Evolutionary conservation across 306 rosid species (phyloP).

Genomic region (Vicia sativa): DNA sequence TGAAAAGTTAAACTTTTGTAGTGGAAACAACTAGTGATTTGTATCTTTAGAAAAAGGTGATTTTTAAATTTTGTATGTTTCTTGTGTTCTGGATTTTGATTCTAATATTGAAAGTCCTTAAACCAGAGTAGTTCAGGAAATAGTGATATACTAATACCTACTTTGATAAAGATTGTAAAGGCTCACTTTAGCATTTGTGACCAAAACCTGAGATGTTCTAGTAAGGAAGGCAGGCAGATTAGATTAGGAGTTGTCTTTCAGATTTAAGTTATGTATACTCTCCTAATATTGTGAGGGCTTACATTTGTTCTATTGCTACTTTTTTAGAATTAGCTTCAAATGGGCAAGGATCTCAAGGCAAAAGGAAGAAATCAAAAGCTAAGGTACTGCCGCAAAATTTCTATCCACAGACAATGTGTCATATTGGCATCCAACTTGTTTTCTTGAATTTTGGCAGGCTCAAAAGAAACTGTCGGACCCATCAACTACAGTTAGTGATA

Average conservation of each 20-base stretch:
- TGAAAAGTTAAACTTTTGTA: neutral
- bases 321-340: slow-evolving; percentile 61
- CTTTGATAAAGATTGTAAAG: neutral
- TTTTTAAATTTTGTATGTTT: neutral
- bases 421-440: slow-evolving; percentile 30
- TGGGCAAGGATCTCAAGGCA: slow-evolving; percentile 87
- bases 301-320: slow-evolving; percentile 39
- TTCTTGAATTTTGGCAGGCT: slow-evolving; percentile 50
- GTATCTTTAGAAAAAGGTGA: neutral
- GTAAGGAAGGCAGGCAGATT: neutral
- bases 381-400: slow-evolving; percentile 57
- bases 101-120: slow-evolving; percentile 1
- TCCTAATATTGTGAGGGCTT: slow-evolving; percentile 35
- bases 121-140: neutral
- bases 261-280: slow-evolving; percentile 10
- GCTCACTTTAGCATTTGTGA: neutral
- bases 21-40: slow-evolving; percentile 1
- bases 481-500: slow-evolving; percentile 42
- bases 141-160: neutral
- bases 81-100: slow-evolving; percentile 18
- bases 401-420: slow-evolving; percentile 13
- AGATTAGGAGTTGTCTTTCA: slow-evolving; percentile 12
- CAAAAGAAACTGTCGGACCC: slow-evolving; percentile 50
- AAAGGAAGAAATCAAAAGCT: slow-evolving; percentile 59
- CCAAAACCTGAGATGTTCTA: slow-evolving; percentile 1